Base-by-base conservation (phyloP, 345 rosid species). In the Salix exigua region DNA sequence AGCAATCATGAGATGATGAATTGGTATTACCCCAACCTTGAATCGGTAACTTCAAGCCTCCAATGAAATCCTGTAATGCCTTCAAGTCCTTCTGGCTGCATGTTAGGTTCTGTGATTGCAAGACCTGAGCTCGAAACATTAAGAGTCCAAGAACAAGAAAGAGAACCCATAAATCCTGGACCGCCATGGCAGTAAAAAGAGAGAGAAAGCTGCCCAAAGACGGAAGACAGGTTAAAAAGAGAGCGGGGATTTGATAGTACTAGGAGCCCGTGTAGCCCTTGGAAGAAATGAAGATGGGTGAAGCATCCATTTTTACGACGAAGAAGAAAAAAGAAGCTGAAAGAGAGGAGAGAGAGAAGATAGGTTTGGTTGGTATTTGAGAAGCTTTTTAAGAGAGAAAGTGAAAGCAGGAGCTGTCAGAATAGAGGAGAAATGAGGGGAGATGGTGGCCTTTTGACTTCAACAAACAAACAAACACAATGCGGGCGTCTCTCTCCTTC, bases 61-160 rank as follows among this genome's bases (percentile, higher is more conserved):
- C 28, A 80, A 73, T 48, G 73, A 93, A 89, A 64, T 78, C 86
- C 51, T 14, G 77, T 35, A 93, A 85, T 12, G 91, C 94, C 4
- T 19, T 75, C 63, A 79, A 82, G 81, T 93, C 97, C 80, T 75
- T 68, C 37, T 77, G 31, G 74, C 85, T 77, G 85, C 97, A 93
- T 17, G 85, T 73, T 51, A 78, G 44, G 82, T 73, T 79, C 70
- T 88, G 92, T 51, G 90, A 77, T 37, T 72, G 58, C 58, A 86
- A 70, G 11, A 68, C 31, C 44, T 17, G 82, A 77, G 82, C 71
- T 35, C 77, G 82, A 74, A 78, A 4, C 40, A 37, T 76, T 68
- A 79, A 79, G 50, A 88, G 76, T 48, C 78, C 82, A 72, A 78
- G 64, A 68, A 86, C 26, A 80, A 86, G 16, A 71, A 83, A 4